phyloP scores from a whole-genome alignment of 2,329 filamentous ascomycete genomes.

The Pseudopithomyces chartarum region DNA sequence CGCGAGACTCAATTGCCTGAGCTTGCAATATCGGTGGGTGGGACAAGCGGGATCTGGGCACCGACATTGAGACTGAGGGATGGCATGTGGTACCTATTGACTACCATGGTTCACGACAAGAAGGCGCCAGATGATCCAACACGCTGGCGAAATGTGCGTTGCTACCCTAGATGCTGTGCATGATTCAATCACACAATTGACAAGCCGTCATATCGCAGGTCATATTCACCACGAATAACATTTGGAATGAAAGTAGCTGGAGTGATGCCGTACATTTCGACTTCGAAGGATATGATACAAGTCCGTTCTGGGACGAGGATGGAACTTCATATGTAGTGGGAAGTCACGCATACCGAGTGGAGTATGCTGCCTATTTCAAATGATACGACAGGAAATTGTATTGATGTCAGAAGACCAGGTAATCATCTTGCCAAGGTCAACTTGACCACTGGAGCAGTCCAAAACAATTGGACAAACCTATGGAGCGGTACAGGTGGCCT shows the following conservation, averaged over 20 bases:
- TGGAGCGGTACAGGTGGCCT: constrained; percentile 46
- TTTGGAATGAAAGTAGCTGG: constrained; percentile 53
- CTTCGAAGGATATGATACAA: constrained; percentile 59
- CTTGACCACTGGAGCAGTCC: constrained; percentile 32
- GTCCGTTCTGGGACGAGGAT: constrained; percentile 60
- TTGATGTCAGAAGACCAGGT: constrained; percentile 23
- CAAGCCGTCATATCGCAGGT: constrained; percentile 22
- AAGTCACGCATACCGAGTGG: constrained; percentile 29
- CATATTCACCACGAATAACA: constrained; percentile 53
- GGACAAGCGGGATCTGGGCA: constrained; percentile 48
- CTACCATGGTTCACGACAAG: constrained; percentile 38
- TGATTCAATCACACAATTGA: not conserved
- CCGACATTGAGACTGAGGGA: constrained; percentile 48
- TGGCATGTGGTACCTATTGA: constrained; percentile 50
- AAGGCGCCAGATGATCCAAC: constrained; percentile 29
- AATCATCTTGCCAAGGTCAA: constrained; percentile 38
- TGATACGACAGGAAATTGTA: not conserved
- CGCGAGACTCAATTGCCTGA: constrained; percentile 46
- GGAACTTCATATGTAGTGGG: constrained; percentile 56
- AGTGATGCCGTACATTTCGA: constrained; percentile 55
- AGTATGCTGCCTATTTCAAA: constrained; percentile 12
- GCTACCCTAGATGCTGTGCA: not conserved
- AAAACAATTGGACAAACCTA: constrained; percentile 25
- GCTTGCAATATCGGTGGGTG: constrained; percentile 38
- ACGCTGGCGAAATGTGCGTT: constrained; percentile 46